Conservation (phyloP, 345 rosid species). For the Psidium guajava region DNA sequence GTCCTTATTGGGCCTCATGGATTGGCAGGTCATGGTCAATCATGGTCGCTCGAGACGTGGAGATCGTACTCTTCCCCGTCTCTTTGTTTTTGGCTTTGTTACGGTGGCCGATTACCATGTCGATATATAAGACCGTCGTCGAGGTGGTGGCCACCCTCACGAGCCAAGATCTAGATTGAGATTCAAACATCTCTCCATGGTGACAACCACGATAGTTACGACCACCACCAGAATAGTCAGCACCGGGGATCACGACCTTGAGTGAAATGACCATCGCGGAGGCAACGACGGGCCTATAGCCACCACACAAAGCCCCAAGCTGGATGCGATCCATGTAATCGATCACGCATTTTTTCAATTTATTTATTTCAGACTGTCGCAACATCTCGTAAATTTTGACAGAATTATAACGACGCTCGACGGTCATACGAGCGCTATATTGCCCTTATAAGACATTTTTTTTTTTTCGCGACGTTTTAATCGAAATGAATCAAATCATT, state of each 20-base stretch:
- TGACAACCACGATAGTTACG: neutral
- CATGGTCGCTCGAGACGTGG: neutral
- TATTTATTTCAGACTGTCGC: neutral
- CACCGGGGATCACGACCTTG: neutral
- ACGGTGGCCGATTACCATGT: neutral
- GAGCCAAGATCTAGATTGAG: no score
- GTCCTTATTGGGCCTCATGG: neutral
- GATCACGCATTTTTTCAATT: neutral
- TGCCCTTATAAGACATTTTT: neutral
- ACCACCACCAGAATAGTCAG: neutral
- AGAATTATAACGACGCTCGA: neutral
- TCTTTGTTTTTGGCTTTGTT: neutral
- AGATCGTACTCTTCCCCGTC: neutral
- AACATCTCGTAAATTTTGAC: neutral
- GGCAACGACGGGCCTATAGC: neutral
- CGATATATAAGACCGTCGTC: neutral
- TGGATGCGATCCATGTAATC: neutral
- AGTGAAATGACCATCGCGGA: neutral
- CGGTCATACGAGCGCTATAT: fast-evolving
- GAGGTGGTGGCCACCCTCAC: fast-evolving
- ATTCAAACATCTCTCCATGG: neutral
- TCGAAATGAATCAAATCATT: neutral
- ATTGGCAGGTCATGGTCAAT: neutral
- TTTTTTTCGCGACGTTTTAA: neutral
- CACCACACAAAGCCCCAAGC: neutral